These are phyloP conservation scores for Sugiyamaella novakii DNA, from an alignment of 1,139 yeast species.

Conservation along the genomic window DNA sequence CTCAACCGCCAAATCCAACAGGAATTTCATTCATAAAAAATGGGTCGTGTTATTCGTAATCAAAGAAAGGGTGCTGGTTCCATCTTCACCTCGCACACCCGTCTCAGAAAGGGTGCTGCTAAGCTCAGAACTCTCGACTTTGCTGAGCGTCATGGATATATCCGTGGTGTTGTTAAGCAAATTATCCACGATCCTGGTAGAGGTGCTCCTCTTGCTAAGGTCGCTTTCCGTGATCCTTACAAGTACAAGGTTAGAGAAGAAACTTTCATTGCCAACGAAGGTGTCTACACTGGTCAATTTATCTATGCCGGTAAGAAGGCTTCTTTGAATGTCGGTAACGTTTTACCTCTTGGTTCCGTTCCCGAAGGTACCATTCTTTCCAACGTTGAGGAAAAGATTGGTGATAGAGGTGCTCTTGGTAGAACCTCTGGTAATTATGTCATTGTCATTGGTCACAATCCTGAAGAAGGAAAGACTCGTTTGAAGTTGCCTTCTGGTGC, in stretches of 20 bases:
- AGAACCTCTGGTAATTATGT: conserved; percentile 99
- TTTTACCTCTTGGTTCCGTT: conserved; percentile 92
- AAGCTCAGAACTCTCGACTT: conserved; percentile 98
- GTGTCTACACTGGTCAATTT: conserved; percentile 99
- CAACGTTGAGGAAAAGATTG: conserved; percentile 98
- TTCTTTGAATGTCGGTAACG: conserved; percentile 95
- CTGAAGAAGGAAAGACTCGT: conserved; percentile 98
- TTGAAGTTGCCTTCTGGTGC: conserved; percentile 99
- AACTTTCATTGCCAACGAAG: conserved; percentile 99
- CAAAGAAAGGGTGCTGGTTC: conserved; percentile 99
- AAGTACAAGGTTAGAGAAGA: conserved; percentile 97
- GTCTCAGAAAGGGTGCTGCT: conserved; percentile 99
- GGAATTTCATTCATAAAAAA: conserved; percentile 24
- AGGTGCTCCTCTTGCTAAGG: conserved; percentile 99
- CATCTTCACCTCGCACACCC: conserved; percentile 99
- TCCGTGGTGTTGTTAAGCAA: conserved; percentile 98
- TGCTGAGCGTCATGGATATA: conserved; percentile 99
- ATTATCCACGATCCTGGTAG: conserved; percentile 99
- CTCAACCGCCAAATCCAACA: conserved; percentile 18
- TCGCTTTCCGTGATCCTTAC: conserved; percentile 99
- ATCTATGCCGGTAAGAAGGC: conserved; percentile 99
- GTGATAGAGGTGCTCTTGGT: conserved; percentile 99
- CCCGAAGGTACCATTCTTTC: conserved; percentile 99
- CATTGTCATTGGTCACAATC: conserved; percentile 98
- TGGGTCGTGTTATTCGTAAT: conserved; percentile 99